phyloP scores from a whole-genome alignment of 441 rosid genomes.

The Kokia cookei region DNA sequence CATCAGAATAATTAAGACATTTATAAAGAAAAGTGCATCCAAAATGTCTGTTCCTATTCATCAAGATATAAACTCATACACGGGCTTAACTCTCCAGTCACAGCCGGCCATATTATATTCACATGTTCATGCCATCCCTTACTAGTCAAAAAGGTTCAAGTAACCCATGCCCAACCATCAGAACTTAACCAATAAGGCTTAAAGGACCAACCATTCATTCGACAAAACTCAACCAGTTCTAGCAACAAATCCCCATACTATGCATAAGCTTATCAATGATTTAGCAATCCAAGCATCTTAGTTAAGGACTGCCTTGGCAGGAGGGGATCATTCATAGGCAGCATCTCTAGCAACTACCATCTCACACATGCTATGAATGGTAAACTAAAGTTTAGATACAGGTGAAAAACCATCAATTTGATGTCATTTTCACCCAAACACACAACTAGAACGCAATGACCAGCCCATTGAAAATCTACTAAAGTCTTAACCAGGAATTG shows the following conservation, averaged over 20 bases:
- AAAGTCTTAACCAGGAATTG: neutral
- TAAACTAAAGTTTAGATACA: neutral
- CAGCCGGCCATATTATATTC: neutral
- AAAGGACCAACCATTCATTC: neutral
- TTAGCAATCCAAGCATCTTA: neutral
- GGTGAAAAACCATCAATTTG: neutral
- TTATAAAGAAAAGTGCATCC: neutral
- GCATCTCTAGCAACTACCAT: neutral
- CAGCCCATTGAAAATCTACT: neutral
- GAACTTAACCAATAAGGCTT: neutral
- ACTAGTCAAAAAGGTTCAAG: neutral
- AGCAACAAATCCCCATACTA: neutral
- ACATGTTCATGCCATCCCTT: neutral
- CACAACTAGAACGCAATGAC: neutral
- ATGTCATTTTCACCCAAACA: neutral
- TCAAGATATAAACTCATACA: neutral
- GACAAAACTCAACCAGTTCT: neutral
- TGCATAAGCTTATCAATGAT: neutral
- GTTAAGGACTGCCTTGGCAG: neutral
- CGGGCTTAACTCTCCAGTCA: neutral
- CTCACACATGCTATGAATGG: neutral
- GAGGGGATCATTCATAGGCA: neutral
- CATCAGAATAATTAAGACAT: no score
- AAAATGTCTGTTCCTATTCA: neutral
- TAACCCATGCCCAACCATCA: neutral